These are phyloP conservation scores for Claviceps lovelessii DNA, from an alignment of 2,329 filamentous ascomycete genomes.

Conservation along the genomic window DNA sequence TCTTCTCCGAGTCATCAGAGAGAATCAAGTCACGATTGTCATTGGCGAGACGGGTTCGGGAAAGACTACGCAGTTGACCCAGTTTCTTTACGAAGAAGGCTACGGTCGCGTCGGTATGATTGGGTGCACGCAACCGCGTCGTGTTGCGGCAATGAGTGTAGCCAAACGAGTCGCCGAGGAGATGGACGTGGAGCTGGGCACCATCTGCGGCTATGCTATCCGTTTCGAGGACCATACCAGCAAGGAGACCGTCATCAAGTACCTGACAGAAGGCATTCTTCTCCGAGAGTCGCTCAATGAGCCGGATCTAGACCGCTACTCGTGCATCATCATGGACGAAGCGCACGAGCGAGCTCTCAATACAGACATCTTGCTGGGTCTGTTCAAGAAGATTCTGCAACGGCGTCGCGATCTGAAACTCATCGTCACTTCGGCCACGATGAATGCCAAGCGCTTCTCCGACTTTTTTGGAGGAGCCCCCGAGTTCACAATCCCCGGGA, in stretches of 20 bases:
- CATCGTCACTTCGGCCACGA: conserved; percentile 94
- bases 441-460: conserved; percentile 94
- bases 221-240: conserved; percentile 97
- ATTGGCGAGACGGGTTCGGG: conserved; percentile 95
- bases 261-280: conserved; percentile 96
- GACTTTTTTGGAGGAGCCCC: conserved; percentile 93
- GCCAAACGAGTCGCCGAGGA: conserved; percentile 96
- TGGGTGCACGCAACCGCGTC: conserved; percentile 87
- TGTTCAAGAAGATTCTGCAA: conserved; percentile 93
- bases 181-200: conserved; percentile 86
- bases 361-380: conserved; percentile 90
- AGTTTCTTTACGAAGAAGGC: conserved; percentile 91
- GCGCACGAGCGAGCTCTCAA: conserved; percentile 94
- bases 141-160: conserved; percentile 97
- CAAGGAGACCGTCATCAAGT: conserved; percentile 90
- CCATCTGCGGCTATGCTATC: conserved; percentile 87
- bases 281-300: conserved; percentile 88
- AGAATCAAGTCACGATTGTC: conserved; percentile 94
- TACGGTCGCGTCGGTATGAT: conserved; percentile 83
- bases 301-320: conserved; percentile 86
- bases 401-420: conserved; percentile 82
- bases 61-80: conserved; percentile 93
- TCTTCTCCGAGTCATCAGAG: conserved; percentile 74
- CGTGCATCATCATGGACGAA: conserved; percentile 98
- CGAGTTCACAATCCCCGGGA: conserved; percentile 88